These are phyloP conservation scores for Knufia fluminis DNA, from an alignment of 2,329 filamentous ascomycete genomes.

Conservation along the genomic window DNA sequence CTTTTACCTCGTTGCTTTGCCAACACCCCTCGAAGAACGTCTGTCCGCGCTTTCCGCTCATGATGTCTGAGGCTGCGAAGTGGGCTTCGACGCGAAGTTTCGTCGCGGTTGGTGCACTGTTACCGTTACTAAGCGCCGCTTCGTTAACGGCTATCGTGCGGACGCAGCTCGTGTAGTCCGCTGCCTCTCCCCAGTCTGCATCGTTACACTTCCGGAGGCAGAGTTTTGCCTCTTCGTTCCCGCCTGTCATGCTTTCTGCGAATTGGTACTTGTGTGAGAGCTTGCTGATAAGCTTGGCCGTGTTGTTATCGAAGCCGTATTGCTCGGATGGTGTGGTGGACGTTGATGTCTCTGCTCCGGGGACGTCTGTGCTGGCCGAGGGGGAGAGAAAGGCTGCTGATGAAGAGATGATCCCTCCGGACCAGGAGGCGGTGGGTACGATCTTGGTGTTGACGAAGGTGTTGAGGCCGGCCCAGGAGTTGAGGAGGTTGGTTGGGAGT, in stretches of 20 bases:
- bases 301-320: neutral
- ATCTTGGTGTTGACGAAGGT: constrained; percentile 27
- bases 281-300: neutral
- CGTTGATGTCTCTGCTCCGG: neutral
- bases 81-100: constrained; percentile 26
- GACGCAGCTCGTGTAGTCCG: too few species aligned
- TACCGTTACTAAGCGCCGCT: too few species aligned
- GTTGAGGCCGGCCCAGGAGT: constrained; percentile 26
- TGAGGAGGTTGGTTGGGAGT: constrained; percentile 25
- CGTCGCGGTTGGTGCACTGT: neutral
- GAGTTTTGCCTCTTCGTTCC: constrained; percentile 32
- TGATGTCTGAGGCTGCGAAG: constrained; percentile 33
- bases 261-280: constrained; percentile 4
- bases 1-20: constrained; percentile 24
- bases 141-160: too few species aligned
- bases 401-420: constrained; percentile 20
- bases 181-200: neutral
- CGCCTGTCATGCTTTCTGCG: constrained; percentile 28
- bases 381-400: neutral
- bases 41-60: constrained; percentile 36
- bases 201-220: constrained; percentile 27
- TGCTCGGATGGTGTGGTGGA: neutral
- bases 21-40: constrained; percentile 38
- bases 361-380: neutral
- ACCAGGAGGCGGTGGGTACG: constrained; percentile 25